Evolutionary conservation across 2,329 filamentous ascomycete genomes (phyloP).

Genomic region (Volutella citrinella): DNA sequence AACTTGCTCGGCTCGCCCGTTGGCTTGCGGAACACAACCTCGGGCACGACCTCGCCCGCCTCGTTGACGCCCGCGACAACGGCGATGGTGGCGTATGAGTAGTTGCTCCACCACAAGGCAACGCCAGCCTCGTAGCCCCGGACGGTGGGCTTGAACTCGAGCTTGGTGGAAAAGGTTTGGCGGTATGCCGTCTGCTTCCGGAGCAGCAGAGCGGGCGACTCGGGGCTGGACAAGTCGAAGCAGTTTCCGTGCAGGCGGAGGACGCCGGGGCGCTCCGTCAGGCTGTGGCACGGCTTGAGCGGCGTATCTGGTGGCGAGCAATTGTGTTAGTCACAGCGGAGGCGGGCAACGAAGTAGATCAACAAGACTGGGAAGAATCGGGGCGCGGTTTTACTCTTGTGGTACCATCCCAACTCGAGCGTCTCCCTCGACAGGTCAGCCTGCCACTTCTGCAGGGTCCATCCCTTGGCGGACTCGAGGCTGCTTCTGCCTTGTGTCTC

Average conservation of each 20-base stretch:
- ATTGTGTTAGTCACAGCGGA: neutral
- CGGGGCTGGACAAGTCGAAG: conserved; percentile 48
- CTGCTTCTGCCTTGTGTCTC: conserved; percentile 14
- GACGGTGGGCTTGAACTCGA: conserved; percentile 44
- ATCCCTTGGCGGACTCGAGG: neutral
- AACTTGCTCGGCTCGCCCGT: conserved; percentile 4
- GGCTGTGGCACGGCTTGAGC: conserved; percentile 37
- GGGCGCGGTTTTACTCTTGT: conserved; percentile 15
- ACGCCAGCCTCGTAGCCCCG: conserved; percentile 49
- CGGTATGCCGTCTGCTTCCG: conserved; percentile 49
- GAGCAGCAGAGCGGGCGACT: conserved; percentile 49
- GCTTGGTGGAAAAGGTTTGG: conserved; percentile 39
- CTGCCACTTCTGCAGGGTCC: conserved; percentile 5
- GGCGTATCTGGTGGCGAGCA: conserved; percentile 22
- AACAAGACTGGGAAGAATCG: accelerated
- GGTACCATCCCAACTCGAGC: conserved; percentile 24
- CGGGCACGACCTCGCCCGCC: neutral
- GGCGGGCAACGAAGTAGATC: too few species aligned
- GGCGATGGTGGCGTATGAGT: conserved; percentile 31
- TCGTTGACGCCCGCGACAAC: conserved; percentile 10
- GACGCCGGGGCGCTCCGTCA: conserved; percentile 40
- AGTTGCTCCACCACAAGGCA: conserved; percentile 53
- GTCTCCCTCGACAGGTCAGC: conserved; percentile 13
- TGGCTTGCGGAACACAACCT: conserved; percentile 6
- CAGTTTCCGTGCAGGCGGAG: conserved; percentile 50